A percentile compares a stretch with the other conserved stretches of the same genome.
These are phyloP conservation scores for Agroathelia rolfsii DNA, from an alignment of 1,284 basidiomycete species.

Conservation along the genomic window DNA sequence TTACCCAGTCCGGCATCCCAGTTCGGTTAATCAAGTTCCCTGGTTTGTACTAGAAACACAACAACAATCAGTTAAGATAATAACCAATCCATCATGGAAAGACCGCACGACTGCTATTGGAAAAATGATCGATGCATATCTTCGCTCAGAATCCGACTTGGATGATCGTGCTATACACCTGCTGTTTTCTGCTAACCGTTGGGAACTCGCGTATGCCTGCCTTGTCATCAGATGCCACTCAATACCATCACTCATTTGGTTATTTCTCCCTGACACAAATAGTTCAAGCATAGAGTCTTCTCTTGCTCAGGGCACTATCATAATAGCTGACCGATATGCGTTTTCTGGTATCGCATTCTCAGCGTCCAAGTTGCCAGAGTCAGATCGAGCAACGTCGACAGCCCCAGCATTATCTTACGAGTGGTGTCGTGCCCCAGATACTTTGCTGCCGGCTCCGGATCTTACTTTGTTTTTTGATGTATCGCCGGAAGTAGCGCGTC, in stretches of 20 bases:
- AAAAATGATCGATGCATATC: constrained; percentile 88
- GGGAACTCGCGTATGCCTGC: constrained; percentile 76
- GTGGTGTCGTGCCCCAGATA: constrained; percentile 84
- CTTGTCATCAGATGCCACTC: constrained; percentile 1
- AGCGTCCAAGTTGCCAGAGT: constrained; percentile 80
- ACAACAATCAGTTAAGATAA: no score
- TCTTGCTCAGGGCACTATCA: constrained; percentile 56
- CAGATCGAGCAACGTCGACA: no score
- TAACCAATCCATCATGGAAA: no score
- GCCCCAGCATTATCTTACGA: constrained; percentile 47
- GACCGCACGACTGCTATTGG: constrained; percentile 91
- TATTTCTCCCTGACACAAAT: constrained; percentile 5
- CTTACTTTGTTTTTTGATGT: constrained; percentile 84
- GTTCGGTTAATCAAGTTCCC: constrained; percentile 75
- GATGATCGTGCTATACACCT: constrained; percentile 91
- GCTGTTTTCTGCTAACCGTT: constrained; percentile 93
- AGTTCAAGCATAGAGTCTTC: constrained; percentile 59
- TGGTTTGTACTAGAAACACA: constrained; percentile 46
- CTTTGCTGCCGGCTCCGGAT: constrained; percentile 83
- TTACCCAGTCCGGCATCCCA: constrained; percentile 30
- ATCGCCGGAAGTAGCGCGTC: constrained; percentile 56
- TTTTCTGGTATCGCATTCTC: constrained; percentile 97
- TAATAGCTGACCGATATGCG: constrained; percentile 92
- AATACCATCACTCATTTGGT: no score
- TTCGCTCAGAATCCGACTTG: constrained; percentile 75